These are phyloP conservation scores for Claviceps maximensis DNA, from an alignment of 2,329 filamentous ascomycete genomes.

Conservation along the genomic window DNA sequence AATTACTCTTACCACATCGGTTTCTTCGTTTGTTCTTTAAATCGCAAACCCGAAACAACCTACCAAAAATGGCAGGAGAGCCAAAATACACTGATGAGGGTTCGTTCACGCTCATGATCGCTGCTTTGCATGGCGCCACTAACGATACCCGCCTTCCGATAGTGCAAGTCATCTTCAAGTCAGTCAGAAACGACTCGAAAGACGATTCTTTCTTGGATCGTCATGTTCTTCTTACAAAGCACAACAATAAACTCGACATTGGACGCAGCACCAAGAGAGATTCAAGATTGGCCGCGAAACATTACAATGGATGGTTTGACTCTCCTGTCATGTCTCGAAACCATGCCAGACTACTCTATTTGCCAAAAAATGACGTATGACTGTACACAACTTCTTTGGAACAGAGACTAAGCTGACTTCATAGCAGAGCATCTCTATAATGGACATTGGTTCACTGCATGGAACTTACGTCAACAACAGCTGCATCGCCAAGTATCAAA, in stretches of 20 bases:
- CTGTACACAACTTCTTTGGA: background rate
- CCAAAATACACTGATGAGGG: constrained; percentile 6
- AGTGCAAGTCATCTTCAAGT: constrained; percentile 20
- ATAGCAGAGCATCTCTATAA: constrained; percentile 29
- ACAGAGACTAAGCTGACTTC: constrained; percentile 9
- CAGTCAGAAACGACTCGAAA: constrained; percentile 10
- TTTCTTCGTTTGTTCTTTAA: background rate
- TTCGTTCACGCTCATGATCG: background rate
- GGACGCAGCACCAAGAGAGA: constrained; percentile 32
- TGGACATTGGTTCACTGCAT: constrained; percentile 37
- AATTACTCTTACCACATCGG: background rate
- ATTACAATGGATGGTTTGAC: constrained; percentile 53
- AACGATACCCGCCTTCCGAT: background rate
- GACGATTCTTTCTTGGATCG: constrained; percentile 16
- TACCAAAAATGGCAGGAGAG: constrained; percentile 1
- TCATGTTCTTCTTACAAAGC: constrained; percentile 19
- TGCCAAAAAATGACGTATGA: constrained; percentile 30
- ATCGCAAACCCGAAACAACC: too few species aligned
- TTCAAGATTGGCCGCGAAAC: constrained; percentile 17
- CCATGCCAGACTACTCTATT: constrained; percentile 44
- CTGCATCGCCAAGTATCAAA: constrained; percentile 10
- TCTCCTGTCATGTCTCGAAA: constrained; percentile 58
- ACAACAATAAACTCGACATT: constrained; percentile 19
- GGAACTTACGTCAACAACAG: constrained; percentile 34
- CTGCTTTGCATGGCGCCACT: background rate